Evolutionary conservation across 306 rosid genomes (phyloP).

Genomic region (Rosa persica): DNA sequence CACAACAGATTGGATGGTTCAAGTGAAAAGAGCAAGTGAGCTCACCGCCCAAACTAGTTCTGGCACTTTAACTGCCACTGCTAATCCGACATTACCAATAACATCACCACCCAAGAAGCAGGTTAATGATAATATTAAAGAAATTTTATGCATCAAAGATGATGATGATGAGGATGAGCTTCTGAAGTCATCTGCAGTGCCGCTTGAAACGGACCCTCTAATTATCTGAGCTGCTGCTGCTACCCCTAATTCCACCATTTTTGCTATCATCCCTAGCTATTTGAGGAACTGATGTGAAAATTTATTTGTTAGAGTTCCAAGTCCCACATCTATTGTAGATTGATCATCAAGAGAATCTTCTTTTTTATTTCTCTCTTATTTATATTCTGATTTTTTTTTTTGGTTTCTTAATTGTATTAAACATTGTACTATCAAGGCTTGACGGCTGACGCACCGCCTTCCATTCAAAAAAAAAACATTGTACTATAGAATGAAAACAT

Average conservation of each 20-base stretch:
- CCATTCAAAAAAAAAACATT: too few relatives aligned
- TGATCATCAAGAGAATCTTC: slow-evolving; percentile 22
- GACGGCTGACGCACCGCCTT: too few relatives aligned
- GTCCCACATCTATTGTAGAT: slow-evolving; percentile 4
- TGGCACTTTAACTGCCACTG: not conserved
- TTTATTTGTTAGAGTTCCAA: slow-evolving; percentile 6
- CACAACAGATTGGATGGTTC: slow-evolving; percentile 72
- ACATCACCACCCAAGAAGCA: slow-evolving; percentile 6
- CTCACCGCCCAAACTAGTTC: slow-evolving; percentile 40
- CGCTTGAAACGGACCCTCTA: slow-evolving; percentile 60
- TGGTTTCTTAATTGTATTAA: slow-evolving; percentile 18
- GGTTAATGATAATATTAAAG: slow-evolving; percentile 32
- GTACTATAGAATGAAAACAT: slow-evolving; percentile 24
- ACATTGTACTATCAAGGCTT: slow-evolving; percentile 23
- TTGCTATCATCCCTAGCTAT: not conserved
- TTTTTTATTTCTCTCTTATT: slow-evolving; percentile 18
- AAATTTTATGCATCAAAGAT: slow-evolving; percentile 37
- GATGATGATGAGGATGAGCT: slow-evolving; percentile 30
- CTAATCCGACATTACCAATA: slow-evolving; percentile 27
- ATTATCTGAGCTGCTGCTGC: not conserved
- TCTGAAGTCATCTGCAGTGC: slow-evolving; percentile 29
- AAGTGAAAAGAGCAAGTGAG: slow-evolving; percentile 56
- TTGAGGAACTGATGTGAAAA: slow-evolving; percentile 9
- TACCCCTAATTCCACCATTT: slow-evolving; percentile 9
- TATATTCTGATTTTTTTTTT: not conserved